Base-by-base conservation (phyloP, 2,329 filamentous ascomycete genomes). In the Cadophora luteo-olivacea region DNA sequence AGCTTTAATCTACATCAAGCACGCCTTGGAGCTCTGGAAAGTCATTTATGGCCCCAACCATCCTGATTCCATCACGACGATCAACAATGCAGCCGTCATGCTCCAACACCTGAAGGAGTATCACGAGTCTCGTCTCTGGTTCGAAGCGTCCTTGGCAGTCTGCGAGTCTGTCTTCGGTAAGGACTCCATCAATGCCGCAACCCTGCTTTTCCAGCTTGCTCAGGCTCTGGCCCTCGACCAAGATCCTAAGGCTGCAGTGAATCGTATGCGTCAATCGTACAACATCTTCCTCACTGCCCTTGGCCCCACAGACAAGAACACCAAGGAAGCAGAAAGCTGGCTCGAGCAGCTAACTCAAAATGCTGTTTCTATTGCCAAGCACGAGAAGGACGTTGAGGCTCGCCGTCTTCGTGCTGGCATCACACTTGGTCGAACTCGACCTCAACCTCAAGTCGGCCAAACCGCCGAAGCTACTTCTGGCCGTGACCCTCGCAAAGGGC, bases 1-100 rank as follows among this genome's bases (percentile, higher is more conserved):
- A 68, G 96, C 95, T n/a, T 84, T 99, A 66, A 86, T 88, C 14
- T 97, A 97, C 79, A 91, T 97, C 72, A 93, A 92, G 79, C 96
- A 99, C 79, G 96, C 96, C 7, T 87, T 99, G 73, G 91, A 96
- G 78, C 85, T 99, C 71, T 98, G 95, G 95, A 97, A 97, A 84
- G 88, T 98, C 75, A 95, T 98, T 76, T 99, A 97, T 78, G 96
- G 96, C 38, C 84, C 91, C 36, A 92, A 93, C 76, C 96, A 99
- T 81, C 96, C 96, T 3, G 96, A 99, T 82, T 97, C 94, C 9
- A 97, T 99, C 81, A 99, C 97, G 9, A 98, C 96, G 19, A 91
- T 98, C 81, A 99, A 98, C 87, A 99, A 99, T 77, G 95, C 93
- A 24, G 96, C 96, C 8, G 96, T 99, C 69, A 99, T 99, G 96